Base-by-base conservation (phyloP, 257 asterid genomes). In the Solanum pennellii region DNA sequence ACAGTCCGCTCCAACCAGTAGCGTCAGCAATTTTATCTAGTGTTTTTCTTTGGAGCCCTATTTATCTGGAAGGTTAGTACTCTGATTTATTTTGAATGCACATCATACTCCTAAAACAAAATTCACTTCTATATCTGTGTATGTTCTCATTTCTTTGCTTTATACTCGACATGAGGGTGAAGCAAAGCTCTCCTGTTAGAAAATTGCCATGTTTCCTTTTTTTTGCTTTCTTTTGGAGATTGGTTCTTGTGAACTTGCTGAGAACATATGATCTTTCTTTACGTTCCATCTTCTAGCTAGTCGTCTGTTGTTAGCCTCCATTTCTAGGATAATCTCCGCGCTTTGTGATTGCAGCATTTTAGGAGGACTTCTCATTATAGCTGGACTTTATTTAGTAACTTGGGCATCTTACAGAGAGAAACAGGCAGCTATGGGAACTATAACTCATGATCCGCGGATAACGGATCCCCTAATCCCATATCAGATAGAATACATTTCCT, bases 1-100 rank as follows among this genome's bases (percentile, higher is more conserved):
- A 97, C 87, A 94, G 88, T 89, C 99, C 99, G 1, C 98, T 97
- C 75, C 99, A 97, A 90, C 99, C 99, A 71, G 98, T 94, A 87
- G 95, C 94, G 18, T 92, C 99, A 37, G 94, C 98, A 8, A 92
- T 97, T 88, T 89, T 97, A 83, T 95, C 99, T 59, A 91, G 94
- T 86, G 83, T 97, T 85, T 97, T 97, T 92, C 96, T 97, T 2
- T 98, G 98, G 79, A 97, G 98, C 93, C 94, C 98, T n/a, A 92
- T 97, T 89, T 97, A 92, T 91, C 90, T 96, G 88, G 99, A 93
- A 96, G 99, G 99, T 94, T 66, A 76, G 84, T 27, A 25, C 66
- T 47, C 27, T 80, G 68, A 47, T 27, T 27, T 27, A 27, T 47
- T 47, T 18, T 75, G 35, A 75, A 41, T 41, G 35, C 15, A 23